phyloP scores from a whole-genome alignment of 1,284 basidiomycete genomes.

The Cutaneotrichosporon dermatis region DNA sequence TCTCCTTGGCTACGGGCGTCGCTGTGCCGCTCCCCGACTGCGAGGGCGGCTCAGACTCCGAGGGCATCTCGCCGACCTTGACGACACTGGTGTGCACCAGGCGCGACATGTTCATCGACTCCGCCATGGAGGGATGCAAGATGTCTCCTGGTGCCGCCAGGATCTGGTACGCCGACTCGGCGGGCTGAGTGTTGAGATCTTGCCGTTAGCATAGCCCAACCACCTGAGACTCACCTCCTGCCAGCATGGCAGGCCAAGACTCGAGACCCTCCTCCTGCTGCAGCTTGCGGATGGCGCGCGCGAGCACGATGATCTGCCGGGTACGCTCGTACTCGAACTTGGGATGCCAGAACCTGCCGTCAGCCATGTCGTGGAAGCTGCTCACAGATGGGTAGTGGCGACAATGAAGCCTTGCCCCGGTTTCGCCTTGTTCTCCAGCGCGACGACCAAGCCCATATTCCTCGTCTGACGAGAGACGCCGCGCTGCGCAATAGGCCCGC shows the following conservation, averaged over 20 bases:
- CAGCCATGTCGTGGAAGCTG: background rate
- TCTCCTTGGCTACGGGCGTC: constrained; percentile 38
- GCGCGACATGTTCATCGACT: constrained; percentile 60
- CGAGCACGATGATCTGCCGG: constrained; percentile 58
- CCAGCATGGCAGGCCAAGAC: constrained; percentile 72
- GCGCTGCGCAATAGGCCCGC: constrained; percentile 13
- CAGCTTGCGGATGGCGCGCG: constrained; percentile 63
- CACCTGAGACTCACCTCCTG: constrained; percentile 60
- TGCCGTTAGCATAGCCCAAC: constrained; percentile 5
- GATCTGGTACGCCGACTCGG: constrained; percentile 80
- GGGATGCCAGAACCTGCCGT: constrained; percentile 78
- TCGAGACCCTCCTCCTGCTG: constrained; percentile 53
- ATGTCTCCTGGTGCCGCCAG: constrained; percentile 57
- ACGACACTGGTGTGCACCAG: constrained; percentile 80
- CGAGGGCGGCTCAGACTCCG: constrained; percentile 5
- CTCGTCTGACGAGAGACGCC: constrained; percentile 70
- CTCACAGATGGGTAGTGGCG: constrained; percentile 60
- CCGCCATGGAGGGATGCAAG: constrained; percentile 57
- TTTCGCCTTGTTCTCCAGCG: constrained; percentile 54
- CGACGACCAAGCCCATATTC: constrained; percentile 74
- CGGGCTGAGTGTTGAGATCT: constrained; percentile 92
- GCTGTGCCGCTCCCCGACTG: constrained; percentile 12
- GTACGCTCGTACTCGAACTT: constrained; percentile 84
- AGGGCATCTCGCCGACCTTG: constrained; percentile 41
- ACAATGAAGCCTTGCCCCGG: constrained; percentile 54